Base-by-base conservation (phyloP, 139 green algal species). In the Gonium pectorale region DNA sequence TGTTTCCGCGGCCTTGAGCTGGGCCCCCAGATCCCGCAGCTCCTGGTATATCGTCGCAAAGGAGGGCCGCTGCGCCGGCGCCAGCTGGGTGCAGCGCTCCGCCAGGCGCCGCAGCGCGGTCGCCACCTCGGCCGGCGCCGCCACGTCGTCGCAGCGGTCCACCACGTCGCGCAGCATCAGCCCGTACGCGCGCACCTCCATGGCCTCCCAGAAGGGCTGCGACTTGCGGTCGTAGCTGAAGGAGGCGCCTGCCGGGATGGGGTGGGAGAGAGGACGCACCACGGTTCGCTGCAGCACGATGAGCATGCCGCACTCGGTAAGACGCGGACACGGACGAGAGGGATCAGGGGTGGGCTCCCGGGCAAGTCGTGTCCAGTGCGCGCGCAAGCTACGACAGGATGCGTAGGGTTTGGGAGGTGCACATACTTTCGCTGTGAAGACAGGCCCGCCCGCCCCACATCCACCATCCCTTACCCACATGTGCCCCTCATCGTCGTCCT, bases 101-200 rank as follows among this genome's bases (percentile, higher is more conserved):
- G 77, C 60, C 43, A 73, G 40, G 2, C 0, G 8, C 31, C 60
- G 60, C 43, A 83, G 62, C 22, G 60, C n/a, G 3, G n/a, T 62
- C 31, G 38, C 77, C 27, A 83, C 43, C 22, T 21, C 21, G 38
- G 37, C 17, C 35, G 19, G 26, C 5, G 4, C 54, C 4, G 51
- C 44, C 0, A 67, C 26, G 38, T 11, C n/a, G 17, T n/a, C 62
- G 15, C 92, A 33, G 38, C 92, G 84, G 4, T 75, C 49, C 0
- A 85, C 79, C 62, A 96, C 54, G 70, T 93, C 93, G 0, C 77
- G 22, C 52, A 98, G 86, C 46, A 98, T 72, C 22, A 98, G 87
- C 0, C 94, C 95, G 80, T 90, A 97, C 4, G 95, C 94, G 1
- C 94, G 90, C 67, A 96, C 92, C 80, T 98, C 94, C 62, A 95